Evolutionary conservation across 176 grass and related monocot species (phyloP), one percentile per base, ranked within the genome.

Genomic region (Carex kokanica): DNA sequence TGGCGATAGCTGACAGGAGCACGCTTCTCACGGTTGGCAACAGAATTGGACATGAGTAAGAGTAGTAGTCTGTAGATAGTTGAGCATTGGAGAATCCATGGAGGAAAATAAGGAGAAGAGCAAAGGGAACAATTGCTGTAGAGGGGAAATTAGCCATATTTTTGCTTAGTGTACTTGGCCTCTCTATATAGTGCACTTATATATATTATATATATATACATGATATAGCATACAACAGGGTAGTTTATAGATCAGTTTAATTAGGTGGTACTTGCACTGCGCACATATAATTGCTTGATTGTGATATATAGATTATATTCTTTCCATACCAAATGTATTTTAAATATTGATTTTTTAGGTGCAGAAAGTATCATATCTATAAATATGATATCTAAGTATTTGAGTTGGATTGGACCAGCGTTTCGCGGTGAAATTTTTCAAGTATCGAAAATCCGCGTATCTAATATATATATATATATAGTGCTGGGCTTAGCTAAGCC

Each of bases 1-100:
- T 81, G 31, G 59, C 66, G 0, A 92, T 53, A 3, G 87, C 85
- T 10, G 53, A 38, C 24, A 16, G 16, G 52, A 96, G 85, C 0
- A 77, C 77, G 60, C 23, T 75, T 74, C 83, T 60, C 56, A 92
- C 86, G n/a, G 57, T 88, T 64, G 17, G 14, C 20, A 95, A 80
- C 67, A 88, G 86, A 52, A 63, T 31, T 16, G 93, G 88, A 64
- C 93, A 95, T 18, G 93, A 90, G 9, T 82, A 85, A 43, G 60
- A 74, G 79, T 95, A 95, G 82, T 92, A 93, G 45, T 56, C 85
- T 34, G 84, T 6, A 8, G 81, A 85, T 8, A 95, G 82, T 85
- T 92, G 86, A 69, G 81, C 88, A 70, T 86, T 84, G 18, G 87
- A 55, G 40, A 59, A 45, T 74, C 74, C 61, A 34, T 87, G 86